Conservation (phyloP, 805 yeast species). For the Metschnikowia peoriensis region DNA sequence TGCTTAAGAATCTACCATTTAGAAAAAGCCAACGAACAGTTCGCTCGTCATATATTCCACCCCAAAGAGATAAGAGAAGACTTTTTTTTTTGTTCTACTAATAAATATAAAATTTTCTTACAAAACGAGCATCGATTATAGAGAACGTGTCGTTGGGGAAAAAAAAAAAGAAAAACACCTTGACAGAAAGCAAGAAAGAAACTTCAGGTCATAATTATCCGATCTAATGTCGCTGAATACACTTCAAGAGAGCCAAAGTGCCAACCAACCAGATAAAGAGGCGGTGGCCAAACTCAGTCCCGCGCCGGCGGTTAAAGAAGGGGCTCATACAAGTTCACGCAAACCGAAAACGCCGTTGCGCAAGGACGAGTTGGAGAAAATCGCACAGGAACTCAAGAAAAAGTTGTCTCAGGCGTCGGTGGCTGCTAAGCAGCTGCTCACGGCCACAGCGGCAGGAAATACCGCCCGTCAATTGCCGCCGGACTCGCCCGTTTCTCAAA, state of each 20-base stretch:
- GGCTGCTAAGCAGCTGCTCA: slow-evolving; percentile 38
- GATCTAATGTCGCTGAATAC: slow-evolving; percentile 19
- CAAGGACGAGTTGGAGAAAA: slow-evolving; percentile 45
- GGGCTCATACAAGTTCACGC: slow-evolving; percentile 5
- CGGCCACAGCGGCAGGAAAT: slow-evolving; percentile 18
- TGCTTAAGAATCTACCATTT: background rate
- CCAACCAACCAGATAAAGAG: slow-evolving; percentile 17
- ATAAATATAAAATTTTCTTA: no score
- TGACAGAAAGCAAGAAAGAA: no score
- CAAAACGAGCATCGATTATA: no score
- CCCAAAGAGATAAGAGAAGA: no score
- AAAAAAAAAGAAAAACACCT: no score
- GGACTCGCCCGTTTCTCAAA: slow-evolving; percentile 16
- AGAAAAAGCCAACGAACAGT: no score
- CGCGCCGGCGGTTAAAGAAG: slow-evolving; percentile 11
- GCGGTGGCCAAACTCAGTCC: slow-evolving; percentile 15
- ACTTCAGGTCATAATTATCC: background rate
- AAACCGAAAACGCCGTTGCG: slow-evolving; percentile 37
- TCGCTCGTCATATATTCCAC: no score
- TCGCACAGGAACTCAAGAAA: slow-evolving; percentile 42
- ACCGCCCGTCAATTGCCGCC: slow-evolving; percentile 20
- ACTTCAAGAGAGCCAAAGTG: slow-evolving; percentile 23
- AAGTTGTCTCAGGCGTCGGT: slow-evolving; percentile 44
- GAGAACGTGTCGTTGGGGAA: no score
- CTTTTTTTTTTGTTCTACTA: no score